Conservation (phyloP, 164 flowering plant genomes). For the Platanus orientalis region DNA sequence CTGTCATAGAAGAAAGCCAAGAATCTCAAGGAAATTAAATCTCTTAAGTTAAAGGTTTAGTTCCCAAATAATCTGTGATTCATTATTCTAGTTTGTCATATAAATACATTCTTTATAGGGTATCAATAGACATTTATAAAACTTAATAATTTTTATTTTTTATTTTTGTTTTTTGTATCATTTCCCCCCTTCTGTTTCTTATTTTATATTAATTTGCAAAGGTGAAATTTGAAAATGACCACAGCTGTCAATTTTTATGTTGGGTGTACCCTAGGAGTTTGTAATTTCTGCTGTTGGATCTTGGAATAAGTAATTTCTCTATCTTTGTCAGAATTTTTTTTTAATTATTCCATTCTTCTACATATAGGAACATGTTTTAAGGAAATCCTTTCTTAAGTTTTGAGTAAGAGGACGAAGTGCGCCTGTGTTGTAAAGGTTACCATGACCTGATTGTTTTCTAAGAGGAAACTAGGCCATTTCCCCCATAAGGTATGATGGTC, state of each 20-base stretch:
- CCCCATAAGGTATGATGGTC: too few species aligned
- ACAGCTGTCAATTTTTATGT: background rate
- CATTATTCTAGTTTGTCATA: constrained; percentile 5
- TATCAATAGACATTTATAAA: background rate
- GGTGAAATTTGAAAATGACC: background rate
- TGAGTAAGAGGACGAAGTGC: too few species aligned
- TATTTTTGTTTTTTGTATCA: background rate
- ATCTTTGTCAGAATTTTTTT: too few species aligned
- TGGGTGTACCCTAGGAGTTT: background rate
- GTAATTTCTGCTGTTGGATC: background rate
- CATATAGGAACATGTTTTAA: too few species aligned
- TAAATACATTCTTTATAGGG: constrained; percentile 20
- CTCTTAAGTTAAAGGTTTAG: background rate
- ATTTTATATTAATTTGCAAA: background rate
- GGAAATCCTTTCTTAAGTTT: too few species aligned
- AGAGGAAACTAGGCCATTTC: too few species aligned
- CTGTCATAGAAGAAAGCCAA: background rate
- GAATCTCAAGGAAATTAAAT: background rate
- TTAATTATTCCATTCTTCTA: too few species aligned
- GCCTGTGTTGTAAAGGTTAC: too few species aligned
- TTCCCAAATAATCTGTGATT: constrained; percentile 10
- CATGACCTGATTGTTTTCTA: too few species aligned
- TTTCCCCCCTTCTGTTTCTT: background rate
- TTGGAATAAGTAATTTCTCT: too few species aligned
- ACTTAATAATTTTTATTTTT: background rate